These are phyloP conservation scores for Flaveria sonorensis DNA, from an alignment of 129 eudicot genomes.

Conservation along the genomic window DNA sequence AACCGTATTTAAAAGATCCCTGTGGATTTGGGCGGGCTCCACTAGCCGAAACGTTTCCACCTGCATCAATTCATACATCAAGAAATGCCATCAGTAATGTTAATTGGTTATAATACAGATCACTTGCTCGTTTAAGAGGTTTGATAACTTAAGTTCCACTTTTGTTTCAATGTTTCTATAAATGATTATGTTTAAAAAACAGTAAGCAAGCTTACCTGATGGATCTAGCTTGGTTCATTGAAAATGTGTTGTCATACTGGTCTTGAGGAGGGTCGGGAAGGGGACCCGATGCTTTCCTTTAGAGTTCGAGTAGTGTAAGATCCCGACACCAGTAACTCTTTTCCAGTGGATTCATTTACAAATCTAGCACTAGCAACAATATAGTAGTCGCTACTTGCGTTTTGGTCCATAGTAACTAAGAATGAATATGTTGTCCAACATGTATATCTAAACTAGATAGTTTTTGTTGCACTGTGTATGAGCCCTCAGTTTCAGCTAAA, in stretches of 20 bases:
- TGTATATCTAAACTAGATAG: slow-evolving; percentile 87
- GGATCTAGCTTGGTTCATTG: slow-evolving; percentile 96
- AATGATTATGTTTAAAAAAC: background rate
- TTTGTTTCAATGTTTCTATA: background rate
- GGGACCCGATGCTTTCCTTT: slow-evolving; percentile 90
- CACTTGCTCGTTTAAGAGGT: no score
- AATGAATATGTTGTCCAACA: slow-evolving; percentile 89
- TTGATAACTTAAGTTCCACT: no score
- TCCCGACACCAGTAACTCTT: slow-evolving; percentile 82
- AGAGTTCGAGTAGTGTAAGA: slow-evolving; percentile 77
- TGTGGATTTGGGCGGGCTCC: slow-evolving; percentile 99
- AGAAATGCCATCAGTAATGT: background rate
- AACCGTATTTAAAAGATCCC: slow-evolving; percentile 86
- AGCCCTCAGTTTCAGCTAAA: slow-evolving; percentile 82
- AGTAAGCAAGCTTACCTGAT: slow-evolving; percentile 54
- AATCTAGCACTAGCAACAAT: slow-evolving; percentile 89
- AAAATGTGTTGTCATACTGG: slow-evolving; percentile 77
- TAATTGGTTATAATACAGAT: background rate
- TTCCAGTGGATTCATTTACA: slow-evolving; percentile 74
- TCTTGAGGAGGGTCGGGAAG: slow-evolving; percentile 90
- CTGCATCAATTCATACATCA: slow-evolving; percentile 37
- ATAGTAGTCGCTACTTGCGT: slow-evolving; percentile 91
- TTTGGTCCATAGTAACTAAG: slow-evolving; percentile 83
- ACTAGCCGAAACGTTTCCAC: slow-evolving; percentile 93
- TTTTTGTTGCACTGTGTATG: slow-evolving; percentile 92